phyloP scores from a whole-genome alignment of 2,329 filamentous ascomycete genomes.

The Fusarium sp. region DNA sequence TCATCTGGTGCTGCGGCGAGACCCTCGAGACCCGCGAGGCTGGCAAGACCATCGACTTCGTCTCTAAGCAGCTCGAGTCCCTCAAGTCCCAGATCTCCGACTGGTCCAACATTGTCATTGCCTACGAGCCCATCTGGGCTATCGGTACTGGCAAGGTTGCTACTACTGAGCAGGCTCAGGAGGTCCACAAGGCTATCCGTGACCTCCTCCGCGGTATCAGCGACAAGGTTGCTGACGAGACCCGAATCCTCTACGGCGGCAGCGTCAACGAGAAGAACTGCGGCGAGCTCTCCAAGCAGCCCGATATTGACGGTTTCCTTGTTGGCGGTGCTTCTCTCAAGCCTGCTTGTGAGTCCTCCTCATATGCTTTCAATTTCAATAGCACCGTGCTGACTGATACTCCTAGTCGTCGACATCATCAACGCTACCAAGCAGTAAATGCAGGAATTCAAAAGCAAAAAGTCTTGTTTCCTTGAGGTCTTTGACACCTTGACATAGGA shows the following conservation, averaged over 20 bases:
- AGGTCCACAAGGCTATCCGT: conserved; percentile 92
- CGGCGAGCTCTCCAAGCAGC: conserved; percentile 87
- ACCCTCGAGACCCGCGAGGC: conserved; percentile 91
- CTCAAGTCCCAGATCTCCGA: conserved; percentile 80
- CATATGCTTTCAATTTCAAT: neutral
- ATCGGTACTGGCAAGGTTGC: conserved; percentile 94
- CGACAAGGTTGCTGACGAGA: conserved; percentile 81
- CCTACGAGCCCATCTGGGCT: conserved; percentile 99
- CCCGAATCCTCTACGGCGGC: conserved; percentile 95
- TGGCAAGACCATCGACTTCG: conserved; percentile 84
- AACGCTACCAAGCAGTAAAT: conserved; percentile 62
- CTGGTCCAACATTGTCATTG: conserved; percentile 95
- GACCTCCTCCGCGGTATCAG: conserved; percentile 84
- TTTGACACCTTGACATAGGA: conserved; percentile 12
- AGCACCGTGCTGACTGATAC: neutral
- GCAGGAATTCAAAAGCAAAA: conserved; percentile 30
- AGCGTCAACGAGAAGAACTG: conserved; percentile 99
- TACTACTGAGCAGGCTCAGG: conserved; percentile 88
- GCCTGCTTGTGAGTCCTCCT: conserved; percentile 80
- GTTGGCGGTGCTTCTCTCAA: conserved; percentile 97
- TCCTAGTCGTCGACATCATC: conserved; percentile 66
- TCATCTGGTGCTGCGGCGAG: conserved; percentile 98
- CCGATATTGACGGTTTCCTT: conserved; percentile 97
- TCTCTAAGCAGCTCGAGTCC: conserved; percentile 85
- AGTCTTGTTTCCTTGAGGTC: conserved; percentile 1